phyloP scores from a whole-genome alignment of 73 alveolate species.

The Stentor coeruleus region DNA sequence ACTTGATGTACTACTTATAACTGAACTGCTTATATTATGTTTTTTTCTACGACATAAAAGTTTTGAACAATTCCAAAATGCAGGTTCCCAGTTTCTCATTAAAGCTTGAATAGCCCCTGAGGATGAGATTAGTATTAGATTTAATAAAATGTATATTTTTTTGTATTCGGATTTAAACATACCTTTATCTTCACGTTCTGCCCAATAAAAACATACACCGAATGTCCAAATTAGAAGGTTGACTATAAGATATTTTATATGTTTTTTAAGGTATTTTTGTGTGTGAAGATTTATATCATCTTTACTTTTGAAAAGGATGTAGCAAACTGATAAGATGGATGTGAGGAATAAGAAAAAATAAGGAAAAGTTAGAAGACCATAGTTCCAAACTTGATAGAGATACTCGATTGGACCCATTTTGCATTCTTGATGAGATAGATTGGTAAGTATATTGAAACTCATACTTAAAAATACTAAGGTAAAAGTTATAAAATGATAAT shows the following conservation, averaged over 20 bases:
- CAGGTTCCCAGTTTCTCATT: slow-evolving; percentile 1
- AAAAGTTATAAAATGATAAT: background rate
- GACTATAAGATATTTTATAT: background rate
- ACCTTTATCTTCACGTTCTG: too few relatives aligned
- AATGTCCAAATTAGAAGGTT: background rate
- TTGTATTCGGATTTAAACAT: too few relatives aligned
- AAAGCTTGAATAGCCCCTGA: background rate
- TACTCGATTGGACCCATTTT: background rate
- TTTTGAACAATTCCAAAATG: background rate
- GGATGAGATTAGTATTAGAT: background rate
- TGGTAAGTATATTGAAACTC: background rate
- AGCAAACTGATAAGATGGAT: background rate
- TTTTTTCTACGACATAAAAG: background rate
- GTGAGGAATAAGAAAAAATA: background rate
- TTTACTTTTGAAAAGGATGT: background rate
- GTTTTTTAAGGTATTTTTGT: background rate
- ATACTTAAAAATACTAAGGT: background rate
- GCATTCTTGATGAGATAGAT: background rate
- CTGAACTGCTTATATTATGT: background rate
- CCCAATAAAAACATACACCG: too few relatives aligned
- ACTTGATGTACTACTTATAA: background rate
- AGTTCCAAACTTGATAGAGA: background rate
- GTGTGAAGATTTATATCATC: background rate
- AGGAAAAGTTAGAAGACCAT: background rate
- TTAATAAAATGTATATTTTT: background rate